These are phyloP conservation scores for Epicoccum nigrum DNA, from an alignment of 2,329 filamentous ascomycete species.

Conservation along the genomic window DNA sequence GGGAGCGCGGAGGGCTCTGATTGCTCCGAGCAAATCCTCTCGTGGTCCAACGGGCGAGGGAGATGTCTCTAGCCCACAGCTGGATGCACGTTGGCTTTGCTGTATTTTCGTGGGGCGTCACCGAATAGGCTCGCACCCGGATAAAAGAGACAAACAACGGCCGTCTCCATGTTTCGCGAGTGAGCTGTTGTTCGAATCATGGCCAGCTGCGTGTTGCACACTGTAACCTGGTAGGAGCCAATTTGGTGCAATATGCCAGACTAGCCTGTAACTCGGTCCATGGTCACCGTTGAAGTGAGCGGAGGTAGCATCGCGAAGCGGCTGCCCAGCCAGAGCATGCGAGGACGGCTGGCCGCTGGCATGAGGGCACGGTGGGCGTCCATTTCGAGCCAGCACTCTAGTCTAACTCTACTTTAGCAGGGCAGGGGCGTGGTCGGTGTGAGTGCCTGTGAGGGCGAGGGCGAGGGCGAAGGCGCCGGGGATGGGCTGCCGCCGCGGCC, in stretches of 20 bases:
- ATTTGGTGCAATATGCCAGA: slow-evolving; percentile 45
- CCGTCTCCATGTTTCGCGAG: slow-evolving; percentile 38
- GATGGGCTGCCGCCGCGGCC: slow-evolving; percentile 17
- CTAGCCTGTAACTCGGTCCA: slow-evolving; percentile 39
- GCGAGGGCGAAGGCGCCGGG: neutral
- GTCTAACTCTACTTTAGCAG: neutral
- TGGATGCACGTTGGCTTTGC: slow-evolving; percentile 20
- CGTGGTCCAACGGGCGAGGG: slow-evolving; percentile 27
- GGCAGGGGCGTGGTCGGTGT: slow-evolving; percentile 15
- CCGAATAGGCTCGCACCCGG: slow-evolving; percentile 41
- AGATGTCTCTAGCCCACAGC: slow-evolving; percentile 18
- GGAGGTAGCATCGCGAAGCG: slow-evolving; percentile 31
- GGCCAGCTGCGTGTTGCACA: slow-evolving; percentile 35
- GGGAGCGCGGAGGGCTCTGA: slow-evolving; percentile 17
- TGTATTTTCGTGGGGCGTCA: slow-evolving; percentile 39
- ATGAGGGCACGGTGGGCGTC: slow-evolving; percentile 22
- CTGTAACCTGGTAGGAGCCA: slow-evolving; percentile 27
- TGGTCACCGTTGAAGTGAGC: slow-evolving; percentile 26
- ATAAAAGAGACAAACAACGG: slow-evolving; percentile 44
- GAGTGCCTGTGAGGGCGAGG: slow-evolving; percentile 9
- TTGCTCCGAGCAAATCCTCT: slow-evolving; percentile 23
- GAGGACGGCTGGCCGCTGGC: slow-evolving; percentile 30
- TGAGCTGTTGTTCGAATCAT: slow-evolving; percentile 26
- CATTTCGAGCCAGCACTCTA: slow-evolving; percentile 19
- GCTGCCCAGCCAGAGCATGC: slow-evolving; percentile 22